Base-by-base conservation (phyloP, 306 rosid species). In the Quillaja saponaria region DNA sequence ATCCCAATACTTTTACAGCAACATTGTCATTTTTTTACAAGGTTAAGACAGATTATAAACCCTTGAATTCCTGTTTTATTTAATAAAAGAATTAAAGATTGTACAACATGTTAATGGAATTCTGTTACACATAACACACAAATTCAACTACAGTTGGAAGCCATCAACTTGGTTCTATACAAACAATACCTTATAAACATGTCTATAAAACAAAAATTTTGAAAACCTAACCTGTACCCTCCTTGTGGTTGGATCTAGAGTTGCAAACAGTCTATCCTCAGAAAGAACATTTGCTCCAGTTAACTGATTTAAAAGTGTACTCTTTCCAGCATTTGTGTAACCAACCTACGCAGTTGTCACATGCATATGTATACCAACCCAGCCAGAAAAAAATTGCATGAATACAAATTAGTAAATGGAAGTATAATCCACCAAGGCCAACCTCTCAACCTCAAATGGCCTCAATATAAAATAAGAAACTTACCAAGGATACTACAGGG, bases 281-380 rank as follows among this genome's bases (percentile, higher is more conserved):
- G 97, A 90, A 72, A 89, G 87, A 72, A 89, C 99, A 74, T 80
- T 82, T 61, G 96, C 96, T 74, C 97, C 99, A 42, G 97, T 89
- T 77, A 89, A 83, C 45, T 62, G 99, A 78, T 92, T 92, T 57
- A 89, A 71, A 66, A 92, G 95, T 9, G 99, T 92, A 64, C 99
- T 92, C 87, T 92, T 92, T 48, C 99, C 96, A 68, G 99, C 95
- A 81, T 92, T 92, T 35, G 99, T 92, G 80, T 92, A 92, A 21
- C 99, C 99, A 69, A 89, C 99, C 99, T 92, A 63, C 37, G 75
- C 64, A 65, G 47, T 78, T 66, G 41, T 64, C 50, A 68, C 34
- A 34, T 56, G 73, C 52, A 56, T 46, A 63, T 15, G n/a, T n/a
- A 40, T 58, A 45, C 61, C 67, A 49, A 34, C 12, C 34, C 50